These are phyloP conservation scores for Primulina huaijiensis DNA, from an alignment of 257 asterid species.

Conservation along the genomic window DNA sequence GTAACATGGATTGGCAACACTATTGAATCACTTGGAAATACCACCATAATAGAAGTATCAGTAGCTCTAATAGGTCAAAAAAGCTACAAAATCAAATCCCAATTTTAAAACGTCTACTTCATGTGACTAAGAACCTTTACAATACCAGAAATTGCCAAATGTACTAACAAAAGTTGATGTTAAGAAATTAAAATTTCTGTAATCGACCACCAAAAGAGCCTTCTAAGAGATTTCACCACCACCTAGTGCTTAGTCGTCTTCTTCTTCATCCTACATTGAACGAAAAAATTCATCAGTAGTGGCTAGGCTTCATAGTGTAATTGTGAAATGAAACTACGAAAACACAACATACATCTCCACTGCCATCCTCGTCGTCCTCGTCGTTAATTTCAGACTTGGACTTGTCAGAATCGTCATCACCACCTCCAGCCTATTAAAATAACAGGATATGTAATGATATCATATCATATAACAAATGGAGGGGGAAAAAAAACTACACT, in stretches of 20 bases:
- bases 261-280: slow-evolving; percentile 45
- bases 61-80: slow-evolving; percentile 19
- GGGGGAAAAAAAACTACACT: background rate
- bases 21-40: slow-evolving; percentile 13
- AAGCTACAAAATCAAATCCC: slow-evolving; percentile 29
- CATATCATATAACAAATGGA: background rate
- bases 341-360: slow-evolving; percentile 46
- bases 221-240: slow-evolving; percentile 2
- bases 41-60: slow-evolving; percentile 11
- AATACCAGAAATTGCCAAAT: slow-evolving; percentile 12
- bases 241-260: slow-evolving; percentile 36
- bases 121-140: slow-evolving; percentile 24
- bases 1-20: background rate
- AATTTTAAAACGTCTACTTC: slow-evolving; percentile 27
- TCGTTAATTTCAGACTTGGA: slow-evolving; percentile 67
- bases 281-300: background rate
- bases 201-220: slow-evolving; percentile 8
- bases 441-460: background rate
- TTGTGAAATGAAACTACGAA: background rate
- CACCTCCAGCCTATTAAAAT: slow-evolving; percentile 40
- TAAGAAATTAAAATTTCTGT: slow-evolving; percentile 21
- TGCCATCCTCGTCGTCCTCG: slow-evolving; percentile 53
- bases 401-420: slow-evolving; percentile 62
- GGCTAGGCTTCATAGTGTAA: background rate
- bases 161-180: slow-evolving; percentile 26